Conservation (phyloP, 2,329 filamentous ascomycete species). For the Phymatotrichopsis omnivora region DNA sequence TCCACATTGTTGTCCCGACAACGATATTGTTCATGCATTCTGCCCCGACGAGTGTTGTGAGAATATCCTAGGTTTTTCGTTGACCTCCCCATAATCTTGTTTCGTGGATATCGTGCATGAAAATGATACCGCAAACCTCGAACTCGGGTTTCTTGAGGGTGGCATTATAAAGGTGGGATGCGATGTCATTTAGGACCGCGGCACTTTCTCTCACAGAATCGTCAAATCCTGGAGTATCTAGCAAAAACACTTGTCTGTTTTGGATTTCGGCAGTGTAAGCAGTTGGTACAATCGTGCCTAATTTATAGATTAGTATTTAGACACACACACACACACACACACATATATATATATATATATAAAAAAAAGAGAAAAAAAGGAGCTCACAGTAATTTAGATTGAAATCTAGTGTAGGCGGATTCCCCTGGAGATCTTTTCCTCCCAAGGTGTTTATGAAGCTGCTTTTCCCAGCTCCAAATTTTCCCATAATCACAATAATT, state of each 20-base stretch:
- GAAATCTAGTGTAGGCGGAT: slow-evolving; percentile 6
- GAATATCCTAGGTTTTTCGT: background rate
- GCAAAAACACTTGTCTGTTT: slow-evolving; percentile 18
- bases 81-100: background rate
- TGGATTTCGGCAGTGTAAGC: slow-evolving; percentile 19
- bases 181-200: slow-evolving; percentile 19
- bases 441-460: slow-evolving; percentile 27
- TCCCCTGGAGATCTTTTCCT: slow-evolving; percentile 16
- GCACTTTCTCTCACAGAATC: slow-evolving; percentile 21
- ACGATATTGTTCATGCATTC: background rate
- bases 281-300: slow-evolving; percentile 19
- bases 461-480: slow-evolving; percentile 29
- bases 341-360: too few relatives aligned
- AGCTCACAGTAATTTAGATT: slow-evolving; percentile 9
- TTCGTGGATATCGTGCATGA: background rate
- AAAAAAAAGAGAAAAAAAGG: too few relatives aligned
- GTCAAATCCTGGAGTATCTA: slow-evolving; percentile 24
- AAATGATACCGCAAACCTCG: background rate
- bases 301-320: slow-evolving; percentile 2
- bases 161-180: slow-evolving; percentile 7
- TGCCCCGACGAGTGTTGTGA: background rate
- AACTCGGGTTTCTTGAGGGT: background rate
- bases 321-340: too few relatives aligned
- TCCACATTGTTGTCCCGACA: background rate
- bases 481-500: slow-evolving; percentile 32